phyloP scores from a whole-genome alignment of 495 filamentous ascomycete species.

The Letharia columbiana region DNA sequence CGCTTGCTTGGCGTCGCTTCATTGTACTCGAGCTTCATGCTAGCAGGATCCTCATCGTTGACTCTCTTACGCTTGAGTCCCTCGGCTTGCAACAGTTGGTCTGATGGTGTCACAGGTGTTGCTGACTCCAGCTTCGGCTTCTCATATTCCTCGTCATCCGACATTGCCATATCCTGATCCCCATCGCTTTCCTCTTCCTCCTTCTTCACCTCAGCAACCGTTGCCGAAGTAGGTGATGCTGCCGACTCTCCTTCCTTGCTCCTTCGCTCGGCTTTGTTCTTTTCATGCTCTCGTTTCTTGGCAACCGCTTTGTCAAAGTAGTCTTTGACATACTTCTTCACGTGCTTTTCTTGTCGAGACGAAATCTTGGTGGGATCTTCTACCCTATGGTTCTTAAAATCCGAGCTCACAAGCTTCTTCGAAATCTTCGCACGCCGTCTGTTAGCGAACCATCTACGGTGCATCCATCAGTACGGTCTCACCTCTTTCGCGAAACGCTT shows the following conservation, averaged over 20 bases:
- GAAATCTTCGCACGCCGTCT: slow-evolving; percentile 39
- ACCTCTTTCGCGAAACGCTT: slow-evolving; percentile 84
- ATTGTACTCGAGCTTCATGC: slow-evolving; percentile 26
- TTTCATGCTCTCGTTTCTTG: slow-evolving; percentile 63
- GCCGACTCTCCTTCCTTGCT: slow-evolving; percentile 21
- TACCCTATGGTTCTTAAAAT: slow-evolving; percentile 80
- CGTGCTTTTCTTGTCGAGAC: slow-evolving; percentile 68
- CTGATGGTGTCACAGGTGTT: slow-evolving; percentile 28
- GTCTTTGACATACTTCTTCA: slow-evolving; percentile 71
- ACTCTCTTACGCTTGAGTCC: slow-evolving; percentile 57
- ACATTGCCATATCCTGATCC: slow-evolving; percentile 42
- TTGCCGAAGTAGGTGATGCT: background rate
- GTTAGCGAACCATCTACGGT: background rate
- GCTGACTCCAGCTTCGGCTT: slow-evolving; percentile 27
- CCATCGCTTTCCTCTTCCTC: slow-evolving; percentile 33
- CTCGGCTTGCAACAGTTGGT: slow-evolving; percentile 27
- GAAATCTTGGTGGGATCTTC: slow-evolving; percentile 71
- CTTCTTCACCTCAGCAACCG: slow-evolving; percentile 19
- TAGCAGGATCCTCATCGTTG: slow-evolving; percentile 27
- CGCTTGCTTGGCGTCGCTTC: slow-evolving; percentile 31
- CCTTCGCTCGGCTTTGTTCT: slow-evolving; percentile 49
- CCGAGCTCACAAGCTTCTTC: slow-evolving; percentile 79
- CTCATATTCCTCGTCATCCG: slow-evolving; percentile 45
- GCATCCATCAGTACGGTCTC: slow-evolving; percentile 19
- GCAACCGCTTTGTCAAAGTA: slow-evolving; percentile 77